phyloP scores from a whole-genome alignment of 2,329 filamentous ascomycete species.

The Fusarium ramigenum region DNA sequence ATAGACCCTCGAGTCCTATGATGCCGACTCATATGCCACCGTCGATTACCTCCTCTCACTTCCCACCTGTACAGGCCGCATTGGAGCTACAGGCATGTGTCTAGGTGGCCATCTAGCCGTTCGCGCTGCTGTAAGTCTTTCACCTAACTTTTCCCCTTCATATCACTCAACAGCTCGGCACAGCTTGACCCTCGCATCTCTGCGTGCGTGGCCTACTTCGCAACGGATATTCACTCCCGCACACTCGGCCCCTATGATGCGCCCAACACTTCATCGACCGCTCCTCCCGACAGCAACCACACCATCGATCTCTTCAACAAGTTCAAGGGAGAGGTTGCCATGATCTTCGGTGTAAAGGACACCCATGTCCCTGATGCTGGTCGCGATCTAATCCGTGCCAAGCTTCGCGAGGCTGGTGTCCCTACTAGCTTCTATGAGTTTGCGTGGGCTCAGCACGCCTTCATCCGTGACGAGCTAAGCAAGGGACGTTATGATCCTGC shows the following conservation, averaged over 20 bases:
- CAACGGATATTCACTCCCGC: constrained; percentile 85
- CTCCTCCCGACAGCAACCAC: constrained; percentile 56
- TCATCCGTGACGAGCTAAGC: constrained; percentile 90
- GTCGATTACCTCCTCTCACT: constrained; percentile 77
- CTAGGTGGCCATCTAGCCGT: constrained; percentile 86
- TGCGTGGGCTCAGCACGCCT: constrained; percentile 94
- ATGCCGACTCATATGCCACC: constrained; percentile 76
- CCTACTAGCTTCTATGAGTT: constrained; percentile 87
- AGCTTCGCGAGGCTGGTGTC: constrained; percentile 78
- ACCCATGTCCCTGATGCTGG: constrained; percentile 88
- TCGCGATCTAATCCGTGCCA: constrained; percentile 83
- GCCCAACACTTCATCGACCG: constrained; percentile 57
- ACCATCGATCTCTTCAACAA: constrained; percentile 66
- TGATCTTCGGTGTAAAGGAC: constrained; percentile 94
- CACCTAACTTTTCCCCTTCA: neutral
- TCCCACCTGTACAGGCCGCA: constrained; percentile 80
- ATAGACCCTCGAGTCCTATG: constrained; percentile 84
- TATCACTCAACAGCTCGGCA: neutral
- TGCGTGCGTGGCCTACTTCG: constrained; percentile 88
- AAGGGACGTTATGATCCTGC: constrained; percentile 95
- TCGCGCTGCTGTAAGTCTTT: constrained; percentile 60
- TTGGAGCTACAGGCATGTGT: constrained; percentile 90
- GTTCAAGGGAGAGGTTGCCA: constrained; percentile 83
- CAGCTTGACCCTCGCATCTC: constrained; percentile 78
- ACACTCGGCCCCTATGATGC: constrained; percentile 71